Evolutionary conservation across 139 green algal species (phyloP).

Genomic region (Chlorella sp.): DNA sequence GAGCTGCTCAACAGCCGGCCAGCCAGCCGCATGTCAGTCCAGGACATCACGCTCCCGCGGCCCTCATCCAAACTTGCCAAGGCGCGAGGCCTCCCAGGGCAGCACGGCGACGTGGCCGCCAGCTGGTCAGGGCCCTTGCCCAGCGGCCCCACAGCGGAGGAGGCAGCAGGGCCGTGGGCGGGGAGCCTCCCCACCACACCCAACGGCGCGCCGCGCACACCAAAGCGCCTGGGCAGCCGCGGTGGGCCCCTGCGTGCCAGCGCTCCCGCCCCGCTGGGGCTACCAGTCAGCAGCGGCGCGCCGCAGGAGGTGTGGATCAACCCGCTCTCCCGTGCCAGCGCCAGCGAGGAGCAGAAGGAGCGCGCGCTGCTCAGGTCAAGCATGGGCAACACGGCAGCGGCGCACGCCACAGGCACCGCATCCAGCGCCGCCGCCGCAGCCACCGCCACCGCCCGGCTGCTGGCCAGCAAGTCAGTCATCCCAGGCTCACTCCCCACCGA

Average conservation of each 20-base stretch:
- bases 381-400: neutral
- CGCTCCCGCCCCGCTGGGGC: neutral
- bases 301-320: neutral
- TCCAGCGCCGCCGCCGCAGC: neutral
- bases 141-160: neutral
- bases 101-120: neutral
- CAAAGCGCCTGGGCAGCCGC: neutral
- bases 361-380: neutral
- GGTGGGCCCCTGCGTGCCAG: constrained; percentile 1
- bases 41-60: neutral
- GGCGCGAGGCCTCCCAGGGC: too few relatives aligned
- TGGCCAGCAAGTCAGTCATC: neutral
- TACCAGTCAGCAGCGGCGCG: neutral
- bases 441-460: constrained; percentile 1
- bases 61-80: neutral
- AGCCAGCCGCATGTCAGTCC: constrained; percentile 1
- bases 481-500: neutral
- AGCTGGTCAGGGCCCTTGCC: neutral
- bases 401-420: neutral
- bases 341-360: constrained; percentile 1
- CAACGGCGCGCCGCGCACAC: neutral
- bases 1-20: too few relatives aligned
- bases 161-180: too few relatives aligned
- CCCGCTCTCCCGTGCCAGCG: neutral
- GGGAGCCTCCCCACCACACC: neutral